Conservation (phyloP, 2,329 filamentous ascomycete genomes). For the Penicillium decumbens region DNA sequence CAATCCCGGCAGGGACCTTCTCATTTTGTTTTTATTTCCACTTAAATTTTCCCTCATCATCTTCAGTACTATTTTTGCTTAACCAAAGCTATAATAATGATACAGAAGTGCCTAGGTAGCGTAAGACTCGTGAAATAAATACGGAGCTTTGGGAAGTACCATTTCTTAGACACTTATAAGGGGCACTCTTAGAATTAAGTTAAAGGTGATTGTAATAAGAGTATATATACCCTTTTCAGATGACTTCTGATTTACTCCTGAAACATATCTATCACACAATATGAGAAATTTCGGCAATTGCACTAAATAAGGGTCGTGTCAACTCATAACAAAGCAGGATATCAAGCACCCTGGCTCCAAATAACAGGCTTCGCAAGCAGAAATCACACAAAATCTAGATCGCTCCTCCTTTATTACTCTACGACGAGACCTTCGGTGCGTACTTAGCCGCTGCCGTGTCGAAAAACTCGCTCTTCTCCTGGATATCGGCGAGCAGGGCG, state of each 20-base stretch:
- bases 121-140: too few relatives aligned
- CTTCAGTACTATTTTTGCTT: not conserved
- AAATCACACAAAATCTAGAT: constrained; percentile 14
- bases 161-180: too few relatives aligned
- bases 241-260: too few relatives aligned
- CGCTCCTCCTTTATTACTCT: constrained; percentile 1
- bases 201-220: too few relatives aligned
- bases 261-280: not conserved
- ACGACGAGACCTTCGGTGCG: constrained; percentile 64
- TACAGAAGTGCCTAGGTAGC: too few relatives aligned
- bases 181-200: too few relatives aligned
- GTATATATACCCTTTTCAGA: too few relatives aligned
- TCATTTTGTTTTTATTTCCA: not conserved
- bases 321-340: constrained; percentile 25
- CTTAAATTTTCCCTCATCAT: not conserved
- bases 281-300: constrained; percentile 9
- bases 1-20: not conserved
- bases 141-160: too few relatives aligned
- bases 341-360: constrained; percentile 15
- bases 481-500: constrained; percentile 65
- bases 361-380: constrained; percentile 19
- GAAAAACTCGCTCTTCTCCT: constrained; percentile 82
- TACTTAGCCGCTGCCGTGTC: constrained; percentile 84
- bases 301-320: constrained; percentile 21
- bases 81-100: too few relatives aligned